A percentile compares a stretch with the other conserved stretches of the same genome.
phyloP scores from a whole-genome alignment of 345 rosid genomes.

The Corymbia maculata region DNA sequence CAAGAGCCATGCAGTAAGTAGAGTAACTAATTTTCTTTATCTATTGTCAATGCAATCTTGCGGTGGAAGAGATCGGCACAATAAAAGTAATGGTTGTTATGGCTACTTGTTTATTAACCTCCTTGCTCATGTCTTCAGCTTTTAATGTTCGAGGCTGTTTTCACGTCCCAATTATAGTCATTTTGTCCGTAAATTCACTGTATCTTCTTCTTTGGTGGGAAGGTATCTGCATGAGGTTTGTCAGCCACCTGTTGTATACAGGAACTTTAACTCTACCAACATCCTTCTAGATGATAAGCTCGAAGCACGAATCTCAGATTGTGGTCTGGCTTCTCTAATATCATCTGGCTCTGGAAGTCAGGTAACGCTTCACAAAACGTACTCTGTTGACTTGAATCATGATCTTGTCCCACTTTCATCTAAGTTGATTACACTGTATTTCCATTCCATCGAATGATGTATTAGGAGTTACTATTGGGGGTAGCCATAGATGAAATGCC shows the following conservation, averaged over 20 bases:
- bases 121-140: neutral
- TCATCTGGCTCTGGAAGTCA: constrained; percentile 44
- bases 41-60: neutral
- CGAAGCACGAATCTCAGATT: constrained; percentile 62
- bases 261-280: constrained; percentile 69
- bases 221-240: constrained; percentile 90
- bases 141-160: neutral
- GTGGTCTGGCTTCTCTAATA: constrained; percentile 58
- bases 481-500: neutral
- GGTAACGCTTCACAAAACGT: constrained; percentile 19
- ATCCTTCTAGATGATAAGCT: constrained; percentile 70
- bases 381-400: neutral
- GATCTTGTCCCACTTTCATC: neutral
- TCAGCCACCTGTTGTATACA: constrained; percentile 66
- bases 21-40: neutral
- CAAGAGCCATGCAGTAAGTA: constrained; percentile 88
- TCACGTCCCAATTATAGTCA: neutral
- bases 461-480: neutral
- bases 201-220: neutral
- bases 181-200: neutral
- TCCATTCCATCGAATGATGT: neutral
- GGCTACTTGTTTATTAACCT: neutral
- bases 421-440: neutral
- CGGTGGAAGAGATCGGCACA: neutral
- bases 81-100: neutral